phyloP scores from a whole-genome alignment of 2,329 filamentous ascomycete genomes.

The Microdochium nivale region DNA sequence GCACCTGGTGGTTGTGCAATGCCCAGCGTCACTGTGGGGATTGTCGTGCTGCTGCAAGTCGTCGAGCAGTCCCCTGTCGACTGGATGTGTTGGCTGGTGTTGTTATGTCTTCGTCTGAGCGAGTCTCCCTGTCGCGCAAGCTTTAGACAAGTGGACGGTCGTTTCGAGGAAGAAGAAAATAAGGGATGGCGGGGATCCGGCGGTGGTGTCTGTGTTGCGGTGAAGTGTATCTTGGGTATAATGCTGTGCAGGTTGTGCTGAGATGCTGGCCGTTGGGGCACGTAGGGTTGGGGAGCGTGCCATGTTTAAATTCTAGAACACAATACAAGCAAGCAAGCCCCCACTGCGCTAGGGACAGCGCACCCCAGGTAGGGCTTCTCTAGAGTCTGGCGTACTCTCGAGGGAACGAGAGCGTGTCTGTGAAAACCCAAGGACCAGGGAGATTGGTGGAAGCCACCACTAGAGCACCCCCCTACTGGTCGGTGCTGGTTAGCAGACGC shows the following conservation, averaged over 20 bases:
- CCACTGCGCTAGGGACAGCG: background rate
- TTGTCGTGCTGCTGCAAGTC: background rate
- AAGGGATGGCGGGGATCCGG: background rate
- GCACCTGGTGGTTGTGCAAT: background rate
- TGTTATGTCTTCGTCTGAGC: background rate
- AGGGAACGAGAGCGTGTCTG: too few relatives aligned
- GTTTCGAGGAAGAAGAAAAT: background rate
- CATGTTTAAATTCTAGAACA: background rate
- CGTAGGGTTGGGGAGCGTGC: background rate
- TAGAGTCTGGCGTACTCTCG: too few relatives aligned
- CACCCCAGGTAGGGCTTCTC: background rate
- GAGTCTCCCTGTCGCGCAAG: background rate
- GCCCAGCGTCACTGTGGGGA: background rate
- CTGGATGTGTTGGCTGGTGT: background rate
- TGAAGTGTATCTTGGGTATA: background rate
- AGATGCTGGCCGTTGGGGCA: background rate
- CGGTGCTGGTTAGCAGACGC: background rate
- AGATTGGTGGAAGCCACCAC: background rate
- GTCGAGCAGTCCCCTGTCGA: too few relatives aligned
- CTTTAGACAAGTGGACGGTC: background rate
- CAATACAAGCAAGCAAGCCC: background rate
- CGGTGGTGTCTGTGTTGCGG: background rate
- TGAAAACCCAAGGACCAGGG: too few relatives aligned
- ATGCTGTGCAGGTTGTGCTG: conserved; percentile 2
- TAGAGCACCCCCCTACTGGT: background rate